Evolutionary conservation across 2,329 filamentous ascomycete genomes (phyloP).

Genomic region (Reticulascus tulasneorum): DNA sequence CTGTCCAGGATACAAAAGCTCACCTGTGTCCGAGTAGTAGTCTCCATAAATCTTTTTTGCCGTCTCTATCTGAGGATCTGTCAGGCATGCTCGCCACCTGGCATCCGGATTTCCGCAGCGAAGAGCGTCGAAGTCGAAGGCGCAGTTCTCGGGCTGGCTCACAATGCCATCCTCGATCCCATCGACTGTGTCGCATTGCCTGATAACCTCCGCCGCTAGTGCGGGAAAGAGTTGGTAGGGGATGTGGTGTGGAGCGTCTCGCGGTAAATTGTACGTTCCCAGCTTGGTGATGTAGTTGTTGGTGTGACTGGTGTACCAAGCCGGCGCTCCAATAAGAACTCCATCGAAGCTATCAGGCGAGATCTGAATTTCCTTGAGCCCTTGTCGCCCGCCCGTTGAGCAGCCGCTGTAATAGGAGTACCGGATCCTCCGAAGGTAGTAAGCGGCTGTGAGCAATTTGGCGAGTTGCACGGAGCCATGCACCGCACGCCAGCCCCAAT

Average conservation of each 20-base stretch:
- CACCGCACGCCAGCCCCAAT: constrained; percentile 35
- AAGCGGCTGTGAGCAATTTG: constrained; percentile 38
- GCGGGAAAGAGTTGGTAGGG: constrained; percentile 17
- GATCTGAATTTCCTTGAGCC: constrained; percentile 39
- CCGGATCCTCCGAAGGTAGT: constrained; percentile 32
- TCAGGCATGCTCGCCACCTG: constrained; percentile 32
- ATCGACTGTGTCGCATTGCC: constrained; percentile 45
- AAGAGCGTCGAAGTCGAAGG: constrained; percentile 30
- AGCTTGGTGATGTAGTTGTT: constrained; percentile 37
- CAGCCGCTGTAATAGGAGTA: constrained; percentile 50
- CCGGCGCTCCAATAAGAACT: constrained; percentile 44
- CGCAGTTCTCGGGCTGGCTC: constrained; percentile 36
- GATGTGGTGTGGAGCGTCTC: constrained; percentile 24
- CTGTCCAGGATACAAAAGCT: constrained; percentile 37
- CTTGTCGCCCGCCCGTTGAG: constrained; percentile 51
- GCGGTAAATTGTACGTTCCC: constrained; percentile 38
- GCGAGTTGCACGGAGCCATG: constrained; percentile 46
- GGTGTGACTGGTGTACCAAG: constrained; percentile 30
- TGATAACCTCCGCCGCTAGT: constrained; percentile 30
- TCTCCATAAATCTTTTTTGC: constrained; percentile 27
- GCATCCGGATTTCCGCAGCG: constrained; percentile 28
- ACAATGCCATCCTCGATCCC: constrained; percentile 45
- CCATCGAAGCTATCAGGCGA: constrained; percentile 49
- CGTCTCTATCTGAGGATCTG: constrained; percentile 33
- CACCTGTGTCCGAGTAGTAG: constrained; percentile 21